Base-by-base conservation (phyloP, 495 filamentous ascomycete species). In the Choiromyces venosus region DNA sequence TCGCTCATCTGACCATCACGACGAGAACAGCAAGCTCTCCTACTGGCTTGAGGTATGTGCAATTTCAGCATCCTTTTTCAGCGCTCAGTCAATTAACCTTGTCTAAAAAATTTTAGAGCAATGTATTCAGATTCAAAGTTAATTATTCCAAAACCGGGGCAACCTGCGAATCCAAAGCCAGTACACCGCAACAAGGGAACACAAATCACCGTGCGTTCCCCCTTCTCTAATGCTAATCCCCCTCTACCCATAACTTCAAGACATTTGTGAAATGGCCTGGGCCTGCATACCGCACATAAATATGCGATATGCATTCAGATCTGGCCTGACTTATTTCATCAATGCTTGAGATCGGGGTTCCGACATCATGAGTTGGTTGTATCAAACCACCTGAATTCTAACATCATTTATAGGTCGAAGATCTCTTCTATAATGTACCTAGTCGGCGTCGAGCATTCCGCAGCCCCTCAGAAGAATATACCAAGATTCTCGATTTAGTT, bases 351-450 rank as follows among this genome's bases (percentile, higher is more conserved):
- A 61, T 61, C 52, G 52, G 52, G 52, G n/a, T 33, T 33, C n/a
- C 2, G 52, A 12, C 52, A 33, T 61, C 52, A 61, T 61, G 52
- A 61, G 52, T 33, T 61, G 52, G 52, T 61, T 33, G 25, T 61
- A 66, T 44, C 35, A 8, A 35, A 40, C 16, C 29, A 37, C 21
- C 40, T 44, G 42, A 66, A 52, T 25, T 36, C 56, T 73, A 42
- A 76, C 68, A 69, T 66, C 71, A 33, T 25, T n/a, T 29, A 21
- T 67, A 91, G 89, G 90, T 98, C 38, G 95, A 99, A 79, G 96
- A 99, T 81, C 84, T 99, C 12, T 99, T 98, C 82, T 99, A 96
- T 85, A 98, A 97, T 78, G 88, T 97, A 2, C 94, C 93, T 4
- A 96, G 90, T 16, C 88, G 96, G 67, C 89, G 93, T 19, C 88